phyloP scores from a whole-genome alignment of 2,329 filamentous ascomycete species.

The Pestalotiopsis sp. region DNA sequence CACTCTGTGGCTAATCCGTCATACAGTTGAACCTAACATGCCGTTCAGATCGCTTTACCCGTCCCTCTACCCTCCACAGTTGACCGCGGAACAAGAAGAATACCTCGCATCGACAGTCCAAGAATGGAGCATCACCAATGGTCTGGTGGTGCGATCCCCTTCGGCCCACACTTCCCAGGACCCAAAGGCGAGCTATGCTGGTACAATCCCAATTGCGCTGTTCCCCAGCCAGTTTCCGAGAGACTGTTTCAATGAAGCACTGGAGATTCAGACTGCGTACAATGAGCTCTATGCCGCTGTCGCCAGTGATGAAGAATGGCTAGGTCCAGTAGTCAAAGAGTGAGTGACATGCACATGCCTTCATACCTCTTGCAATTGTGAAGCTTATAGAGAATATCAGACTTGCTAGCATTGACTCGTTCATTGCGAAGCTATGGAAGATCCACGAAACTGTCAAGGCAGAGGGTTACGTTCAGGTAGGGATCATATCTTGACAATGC shows the following conservation, averaged over 20 bases:
- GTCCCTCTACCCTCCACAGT: neutral
- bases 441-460: slow-evolving; percentile 83
- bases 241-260: slow-evolving; percentile 80
- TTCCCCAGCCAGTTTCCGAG: slow-evolving; percentile 90
- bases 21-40: neutral
- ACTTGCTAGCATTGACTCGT: slow-evolving; percentile 86
- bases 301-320: slow-evolving; percentile 81
- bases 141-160: slow-evolving; percentile 82
- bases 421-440: slow-evolving; percentile 86
- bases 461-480: slow-evolving; percentile 85
- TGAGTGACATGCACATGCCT: slow-evolving; percentile 49
- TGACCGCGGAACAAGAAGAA: neutral
- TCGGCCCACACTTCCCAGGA: slow-evolving; percentile 67
- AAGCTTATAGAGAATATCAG: slow-evolving; percentile 46
- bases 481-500: slow-evolving; percentile 10
- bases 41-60: neutral
- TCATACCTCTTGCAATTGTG: slow-evolving; percentile 8
- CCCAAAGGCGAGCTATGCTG: slow-evolving; percentile 74
- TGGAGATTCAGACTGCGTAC: slow-evolving; percentile 78
- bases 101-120: slow-evolving; percentile 73
- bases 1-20: too few relatives aligned
- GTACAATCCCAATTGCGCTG: slow-evolving; percentile 85
- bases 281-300: slow-evolving; percentile 92
- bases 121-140: slow-evolving; percentile 91
- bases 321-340: slow-evolving; percentile 81